These are phyloP conservation scores for Macrophomina phaseolina DNA, from an alignment of 2,329 filamentous ascomycete genomes.

Conservation along the genomic window DNA sequence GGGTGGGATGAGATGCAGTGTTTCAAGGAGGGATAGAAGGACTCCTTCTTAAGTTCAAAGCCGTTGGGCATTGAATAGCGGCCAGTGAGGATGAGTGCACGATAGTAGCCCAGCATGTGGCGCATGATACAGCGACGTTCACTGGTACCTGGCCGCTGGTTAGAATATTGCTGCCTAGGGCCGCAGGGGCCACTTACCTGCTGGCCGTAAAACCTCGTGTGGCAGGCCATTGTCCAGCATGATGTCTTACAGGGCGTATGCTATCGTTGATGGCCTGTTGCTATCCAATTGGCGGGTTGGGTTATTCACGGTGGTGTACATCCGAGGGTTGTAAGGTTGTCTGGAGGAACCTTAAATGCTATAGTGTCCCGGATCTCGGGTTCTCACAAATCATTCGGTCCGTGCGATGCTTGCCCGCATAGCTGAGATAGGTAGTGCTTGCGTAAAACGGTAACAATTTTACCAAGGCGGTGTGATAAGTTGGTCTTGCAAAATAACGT, in stretches of 20 bases:
- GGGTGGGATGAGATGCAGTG: conserved; percentile 48
- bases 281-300: neutral
- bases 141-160: conserved; percentile 28
- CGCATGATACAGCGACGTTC: conserved; percentile 31
- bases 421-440: neutral
- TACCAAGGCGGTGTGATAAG: neutral
- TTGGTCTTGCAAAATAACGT: too few species aligned
- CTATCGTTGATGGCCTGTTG: neutral
- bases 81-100: conserved; percentile 29
- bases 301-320: neutral
- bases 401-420: neutral
- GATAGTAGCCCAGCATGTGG: conserved; percentile 31
- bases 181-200: neutral
- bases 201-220: conserved; percentile 6
- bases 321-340: neutral
- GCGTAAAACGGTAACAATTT: neutral
- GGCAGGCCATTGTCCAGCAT: neutral
- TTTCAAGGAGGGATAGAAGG: conserved; percentile 37
- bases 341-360: neutral
- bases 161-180: conserved; percentile 2
- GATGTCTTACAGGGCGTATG: neutral
- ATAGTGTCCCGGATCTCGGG: neutral
- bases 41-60: neutral
- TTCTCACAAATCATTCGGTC: neutral
- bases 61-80: conserved; percentile 22